phyloP scores from a whole-genome alignment of 768 basidiomycete genomes.

The Fistulinella prunicolor region DNA sequence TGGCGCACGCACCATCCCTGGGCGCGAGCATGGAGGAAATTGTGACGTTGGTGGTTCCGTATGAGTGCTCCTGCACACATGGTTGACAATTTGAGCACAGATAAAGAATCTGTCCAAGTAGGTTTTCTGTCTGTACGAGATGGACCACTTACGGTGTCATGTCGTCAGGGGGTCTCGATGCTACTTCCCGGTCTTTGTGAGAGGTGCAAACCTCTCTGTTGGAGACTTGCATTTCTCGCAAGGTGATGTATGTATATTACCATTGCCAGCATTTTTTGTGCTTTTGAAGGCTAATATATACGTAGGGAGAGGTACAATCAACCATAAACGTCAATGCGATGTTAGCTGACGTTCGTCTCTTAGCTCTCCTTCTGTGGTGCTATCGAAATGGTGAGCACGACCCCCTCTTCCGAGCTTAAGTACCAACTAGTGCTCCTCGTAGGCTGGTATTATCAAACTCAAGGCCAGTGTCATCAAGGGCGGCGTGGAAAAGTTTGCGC shows the following conservation, averaged over 20 bases:
- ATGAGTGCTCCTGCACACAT: not conserved
- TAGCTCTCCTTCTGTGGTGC: slow-evolving; percentile 75
- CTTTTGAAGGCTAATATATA: slow-evolving; percentile 8
- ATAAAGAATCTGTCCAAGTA: slow-evolving; percentile 74
- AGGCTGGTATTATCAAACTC: slow-evolving; percentile 74
- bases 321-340: not conserved
- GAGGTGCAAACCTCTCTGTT: slow-evolving; percentile 73
- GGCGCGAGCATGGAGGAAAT: slow-evolving; percentile 78
- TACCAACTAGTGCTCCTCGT: not conserved
- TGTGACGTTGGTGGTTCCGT: slow-evolving; percentile 50
- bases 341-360: not conserved
- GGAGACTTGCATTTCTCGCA: slow-evolving; percentile 81
- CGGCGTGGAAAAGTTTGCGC: slow-evolving; percentile 68
- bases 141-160: not conserved
- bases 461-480: slow-evolving; percentile 70
- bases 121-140: not conserved
- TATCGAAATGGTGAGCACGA: slow-evolving; percentile 61
- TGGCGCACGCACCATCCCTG: slow-evolving; percentile 73
- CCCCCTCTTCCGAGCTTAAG: not conserved
- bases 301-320: slow-evolving; percentile 52
- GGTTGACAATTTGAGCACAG: slow-evolving; percentile 32
- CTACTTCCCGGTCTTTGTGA: slow-evolving; percentile 75
- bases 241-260: slow-evolving; percentile 50
- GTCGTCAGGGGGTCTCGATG: slow-evolving; percentile 56
- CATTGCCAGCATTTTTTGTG: not conserved